These are phyloP conservation scores for Lactuca sativa DNA, from an alignment of 129 eudicot species.

Conservation along the genomic window DNA sequence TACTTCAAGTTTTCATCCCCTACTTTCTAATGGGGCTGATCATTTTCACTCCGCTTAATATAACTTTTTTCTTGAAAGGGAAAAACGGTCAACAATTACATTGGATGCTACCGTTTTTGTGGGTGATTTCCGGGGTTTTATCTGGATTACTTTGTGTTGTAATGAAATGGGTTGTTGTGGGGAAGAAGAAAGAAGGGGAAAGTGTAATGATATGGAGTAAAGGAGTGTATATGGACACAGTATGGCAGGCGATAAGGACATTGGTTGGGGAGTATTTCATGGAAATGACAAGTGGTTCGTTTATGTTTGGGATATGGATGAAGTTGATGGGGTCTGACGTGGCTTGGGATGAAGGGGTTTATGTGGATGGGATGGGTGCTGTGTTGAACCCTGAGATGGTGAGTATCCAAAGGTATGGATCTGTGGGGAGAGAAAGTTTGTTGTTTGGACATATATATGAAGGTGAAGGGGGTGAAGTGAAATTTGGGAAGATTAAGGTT, in stretches of 20 bases:
- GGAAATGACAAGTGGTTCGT: constrained; percentile 52
- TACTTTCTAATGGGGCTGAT: constrained; percentile 48
- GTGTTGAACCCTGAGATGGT: constrained; percentile 64
- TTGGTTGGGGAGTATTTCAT: constrained; percentile 56
- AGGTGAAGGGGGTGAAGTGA: constrained; percentile 65
- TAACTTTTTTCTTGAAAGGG: constrained; percentile 29
- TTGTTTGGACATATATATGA: constrained; percentile 66
- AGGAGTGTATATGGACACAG: constrained; percentile 52
- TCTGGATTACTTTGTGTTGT: constrained; percentile 43
- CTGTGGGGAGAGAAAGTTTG: constrained; percentile 50
- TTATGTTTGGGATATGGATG: constrained; percentile 51
- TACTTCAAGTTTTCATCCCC: constrained; percentile 40
- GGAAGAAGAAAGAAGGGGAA: constrained; percentile 48
- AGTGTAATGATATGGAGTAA: constrained; percentile 51
- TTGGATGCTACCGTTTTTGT: constrained; percentile 39
- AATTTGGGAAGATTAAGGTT: constrained; percentile 49
- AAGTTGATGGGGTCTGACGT: constrained; percentile 56
- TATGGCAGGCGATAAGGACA: constrained; percentile 70
- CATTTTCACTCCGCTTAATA: constrained; percentile 39
- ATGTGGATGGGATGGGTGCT: constrained; percentile 62
- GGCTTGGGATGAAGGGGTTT: constrained; percentile 51
- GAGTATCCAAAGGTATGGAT: constrained; percentile 36
- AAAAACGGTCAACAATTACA: constrained; percentile 15
- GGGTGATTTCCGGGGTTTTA: constrained; percentile 44
- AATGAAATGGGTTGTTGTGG: constrained; percentile 57